A percentile compares a stretch with the other conserved stretches of the same genome.
These are phyloP conservation scores for Jacaranda copaia DNA, from an alignment of 257 asterid genomes.

Conservation along the genomic window DNA sequence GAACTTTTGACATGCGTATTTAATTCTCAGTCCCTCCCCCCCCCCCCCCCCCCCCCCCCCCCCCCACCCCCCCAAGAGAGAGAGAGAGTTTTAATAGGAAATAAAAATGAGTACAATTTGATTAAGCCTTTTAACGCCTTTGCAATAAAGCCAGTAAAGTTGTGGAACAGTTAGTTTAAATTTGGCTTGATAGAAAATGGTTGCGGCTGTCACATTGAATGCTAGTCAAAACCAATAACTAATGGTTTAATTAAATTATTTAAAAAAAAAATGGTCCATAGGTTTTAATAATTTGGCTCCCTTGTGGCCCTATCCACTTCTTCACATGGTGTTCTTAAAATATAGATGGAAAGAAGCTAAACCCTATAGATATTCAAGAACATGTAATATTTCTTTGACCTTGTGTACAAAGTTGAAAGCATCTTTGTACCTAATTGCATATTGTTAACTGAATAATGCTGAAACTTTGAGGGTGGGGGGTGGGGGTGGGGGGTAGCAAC, in stretches of 20 bases:
- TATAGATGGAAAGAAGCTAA: neutral
- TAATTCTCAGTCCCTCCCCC: neutral
- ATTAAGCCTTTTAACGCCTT: neutral
- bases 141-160: neutral
- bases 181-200: slow-evolving; percentile 16
- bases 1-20: neutral
- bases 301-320: neutral
- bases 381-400: slow-evolving; percentile 5
- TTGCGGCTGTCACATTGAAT: slow-evolving; percentile 51
- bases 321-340: slow-evolving; percentile 35
- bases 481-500: slow-evolving; percentile 26
- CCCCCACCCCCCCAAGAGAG: too few species aligned
- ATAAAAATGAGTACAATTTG: neutral
- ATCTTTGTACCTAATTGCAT: slow-evolving; percentile 26
- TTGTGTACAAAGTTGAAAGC: slow-evolving; percentile 30
- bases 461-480: neutral
- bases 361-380: neutral
- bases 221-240: slow-evolving; percentile 39
- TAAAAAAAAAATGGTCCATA: slow-evolving; percentile 9
- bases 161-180: neutral
- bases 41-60: too few species aligned
- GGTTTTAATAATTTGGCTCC: slow-evolving; percentile 5
- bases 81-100: neutral
- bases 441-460: neutral
- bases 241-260: slow-evolving; percentile 1